phyloP scores from a whole-genome alignment of 805 yeast species.

The Ogataea kodamae region DNA sequence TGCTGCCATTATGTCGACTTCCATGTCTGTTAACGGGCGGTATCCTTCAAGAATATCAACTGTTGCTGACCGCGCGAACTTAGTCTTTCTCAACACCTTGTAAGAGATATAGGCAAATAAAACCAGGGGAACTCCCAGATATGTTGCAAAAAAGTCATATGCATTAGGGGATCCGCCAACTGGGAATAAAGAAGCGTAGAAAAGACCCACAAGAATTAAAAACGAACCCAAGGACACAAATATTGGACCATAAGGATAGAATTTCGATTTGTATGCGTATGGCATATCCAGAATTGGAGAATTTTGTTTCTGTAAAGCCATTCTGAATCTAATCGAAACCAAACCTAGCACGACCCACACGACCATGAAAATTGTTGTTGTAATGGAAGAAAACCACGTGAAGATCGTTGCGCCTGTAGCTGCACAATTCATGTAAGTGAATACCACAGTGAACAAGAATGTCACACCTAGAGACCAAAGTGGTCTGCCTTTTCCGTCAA shows the following conservation, averaged over 20 bases:
- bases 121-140: slow-evolving; percentile 12
- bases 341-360: slow-evolving; percentile 22
- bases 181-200: slow-evolving; percentile 12
- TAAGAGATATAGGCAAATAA: slow-evolving; percentile 7
- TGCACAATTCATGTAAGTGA: slow-evolving; percentile 14
- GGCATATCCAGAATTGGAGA: slow-evolving; percentile 9
- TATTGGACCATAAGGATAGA: slow-evolving; percentile 9
- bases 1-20: slow-evolving; percentile 7
- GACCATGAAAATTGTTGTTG: slow-evolving; percentile 46
- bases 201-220: slow-evolving; percentile 8
- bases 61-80: slow-evolving; percentile 8
- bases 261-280: slow-evolving; percentile 12
- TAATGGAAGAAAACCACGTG: slow-evolving; percentile 14
- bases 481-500: slow-evolving; percentile 11
- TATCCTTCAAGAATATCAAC: slow-evolving; percentile 11
- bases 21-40: slow-evolving; percentile 10
- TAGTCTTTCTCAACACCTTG: slow-evolving; percentile 6
- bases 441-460: slow-evolving; percentile 10
- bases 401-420: slow-evolving; percentile 12
- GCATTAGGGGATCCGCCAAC: slow-evolving; percentile 13
- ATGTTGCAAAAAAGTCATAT: slow-evolving; percentile 12
- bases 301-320: slow-evolving; percentile 10
- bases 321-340: slow-evolving; percentile 23
- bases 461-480: slow-evolving; percentile 9
- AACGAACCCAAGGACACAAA: slow-evolving; percentile 12